These are phyloP conservation scores for Plantago major DNA, from an alignment of 257 asterid genomes.

Conservation along the genomic window DNA sequence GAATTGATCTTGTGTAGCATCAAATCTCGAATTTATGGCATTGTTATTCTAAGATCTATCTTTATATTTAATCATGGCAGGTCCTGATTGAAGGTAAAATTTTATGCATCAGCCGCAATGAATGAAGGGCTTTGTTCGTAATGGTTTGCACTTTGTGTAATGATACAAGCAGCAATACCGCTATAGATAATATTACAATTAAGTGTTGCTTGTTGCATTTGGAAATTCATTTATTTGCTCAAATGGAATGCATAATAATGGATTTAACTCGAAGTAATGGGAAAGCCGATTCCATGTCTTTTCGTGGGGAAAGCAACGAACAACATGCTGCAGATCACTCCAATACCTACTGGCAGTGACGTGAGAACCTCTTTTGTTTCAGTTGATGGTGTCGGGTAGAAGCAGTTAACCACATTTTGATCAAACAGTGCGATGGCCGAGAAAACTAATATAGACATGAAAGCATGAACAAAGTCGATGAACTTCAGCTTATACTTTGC, in stretches of 20 bases:
- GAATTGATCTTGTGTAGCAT: neutral
- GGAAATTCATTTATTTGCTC: conserved; percentile 10
- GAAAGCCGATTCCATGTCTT: conserved; percentile 91
- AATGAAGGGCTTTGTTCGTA: neutral
- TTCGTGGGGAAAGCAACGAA: conserved; percentile 80
- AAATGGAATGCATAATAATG: neutral
- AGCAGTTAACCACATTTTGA: conserved; percentile 64
- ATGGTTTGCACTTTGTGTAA: neutral
- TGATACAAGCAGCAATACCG: neutral
- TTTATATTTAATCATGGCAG: conserved; percentile 4
- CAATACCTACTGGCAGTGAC: conserved; percentile 79
- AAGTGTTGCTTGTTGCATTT: conserved; percentile 3
- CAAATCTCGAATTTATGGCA: neutral
- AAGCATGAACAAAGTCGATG: conserved; percentile 73
- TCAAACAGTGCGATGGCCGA: conserved; percentile 73
- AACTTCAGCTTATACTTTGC: conserved; percentile 56
- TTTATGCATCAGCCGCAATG: conserved; percentile 3
- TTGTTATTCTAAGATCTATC: neutral
- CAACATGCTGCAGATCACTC: conserved; percentile 74
- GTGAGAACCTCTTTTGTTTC: conserved; percentile 60
- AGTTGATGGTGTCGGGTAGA: conserved; percentile 66
- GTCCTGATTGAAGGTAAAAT: neutral
- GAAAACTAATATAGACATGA: conserved; percentile 83
- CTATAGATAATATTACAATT: neutral
- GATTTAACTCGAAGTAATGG: conserved; percentile 40